A percentile compares a stretch with the other conserved stretches of the same genome.
Conservation (phyloP, 176 grass and related monocot species). For the Carex myosuroides region DNA sequence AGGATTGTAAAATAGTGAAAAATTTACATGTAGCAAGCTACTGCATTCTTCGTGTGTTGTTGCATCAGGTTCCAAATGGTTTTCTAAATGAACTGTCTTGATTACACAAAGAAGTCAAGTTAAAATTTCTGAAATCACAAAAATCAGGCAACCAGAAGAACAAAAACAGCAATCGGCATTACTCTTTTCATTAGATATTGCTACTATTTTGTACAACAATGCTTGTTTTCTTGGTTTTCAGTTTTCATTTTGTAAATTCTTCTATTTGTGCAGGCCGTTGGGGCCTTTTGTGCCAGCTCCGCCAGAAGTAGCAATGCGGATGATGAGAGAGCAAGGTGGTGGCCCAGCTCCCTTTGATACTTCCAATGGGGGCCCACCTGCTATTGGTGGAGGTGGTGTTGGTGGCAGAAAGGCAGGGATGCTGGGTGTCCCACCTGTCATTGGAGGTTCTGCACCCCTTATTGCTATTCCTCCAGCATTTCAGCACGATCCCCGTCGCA, state of each 20-base stretch:
- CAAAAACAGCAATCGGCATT: neutral
- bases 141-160: neutral
- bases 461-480: slow-evolving; percentile 78
- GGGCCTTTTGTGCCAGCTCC: slow-evolving; percentile 98
- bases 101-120: neutral
- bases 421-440: slow-evolving; percentile 49
- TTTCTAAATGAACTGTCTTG: neutral
- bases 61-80: neutral
- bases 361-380: slow-evolving; percentile 6
- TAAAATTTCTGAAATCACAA: neutral
- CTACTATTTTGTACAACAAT: neutral
- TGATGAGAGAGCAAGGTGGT: slow-evolving; percentile 88
- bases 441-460: slow-evolving; percentile 31
- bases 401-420: slow-evolving; percentile 43
- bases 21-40: neutral
- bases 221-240: neutral
- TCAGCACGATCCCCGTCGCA: slow-evolving; percentile 78
- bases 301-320: slow-evolving; percentile 95
- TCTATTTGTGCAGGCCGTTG: slow-evolving; percentile 57
- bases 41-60: neutral
- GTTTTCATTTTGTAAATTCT: slow-evolving; percentile 7
- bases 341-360: slow-evolving; percentile 26
- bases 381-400: slow-evolving; percentile 22
- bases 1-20: neutral
- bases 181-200: neutral